Percentiles rank a stretch among this genome's conserved stretches.
These are phyloP conservation scores for Chloris gayana DNA, from an alignment of 176 grass and related monocot species.

Conservation along the genomic window DNA sequence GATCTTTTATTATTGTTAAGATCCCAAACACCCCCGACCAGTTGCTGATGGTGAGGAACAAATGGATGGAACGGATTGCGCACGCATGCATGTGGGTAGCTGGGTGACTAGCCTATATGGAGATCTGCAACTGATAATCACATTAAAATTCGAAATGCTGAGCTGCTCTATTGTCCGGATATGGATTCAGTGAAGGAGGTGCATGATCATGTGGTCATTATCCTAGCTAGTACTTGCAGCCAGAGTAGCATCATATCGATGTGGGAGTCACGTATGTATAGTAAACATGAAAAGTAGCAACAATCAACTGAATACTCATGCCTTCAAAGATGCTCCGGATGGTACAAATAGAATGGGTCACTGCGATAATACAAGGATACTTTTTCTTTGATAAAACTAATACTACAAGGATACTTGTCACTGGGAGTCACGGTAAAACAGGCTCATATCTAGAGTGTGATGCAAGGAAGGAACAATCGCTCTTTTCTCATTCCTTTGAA, in stretches of 20 bases:
- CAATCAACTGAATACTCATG: not conserved
- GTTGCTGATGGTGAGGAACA: not conserved
- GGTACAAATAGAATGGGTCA: no score
- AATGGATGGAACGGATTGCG: not conserved
- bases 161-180: not conserved
- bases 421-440: not conserved
- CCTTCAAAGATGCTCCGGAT: not conserved
- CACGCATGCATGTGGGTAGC: not conserved
- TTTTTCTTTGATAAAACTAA: no score
- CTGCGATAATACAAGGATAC: no score
- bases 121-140: slow-evolving; percentile 3
- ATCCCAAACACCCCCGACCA: not conserved
- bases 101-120: not conserved
- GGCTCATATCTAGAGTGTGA: not conserved
- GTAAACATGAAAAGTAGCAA: not conserved
- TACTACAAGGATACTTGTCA: not conserved
- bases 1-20: not conserved
- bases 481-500: not conserved
- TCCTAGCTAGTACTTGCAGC: not conserved
- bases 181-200: not conserved
- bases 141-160: not conserved
- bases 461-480: not conserved
- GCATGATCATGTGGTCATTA: not conserved
- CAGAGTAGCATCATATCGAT: not conserved
- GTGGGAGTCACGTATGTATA: not conserved